Conservation (phyloP, 2,329 filamentous ascomycete species). For the Aspergillus sclerotialis region DNA sequence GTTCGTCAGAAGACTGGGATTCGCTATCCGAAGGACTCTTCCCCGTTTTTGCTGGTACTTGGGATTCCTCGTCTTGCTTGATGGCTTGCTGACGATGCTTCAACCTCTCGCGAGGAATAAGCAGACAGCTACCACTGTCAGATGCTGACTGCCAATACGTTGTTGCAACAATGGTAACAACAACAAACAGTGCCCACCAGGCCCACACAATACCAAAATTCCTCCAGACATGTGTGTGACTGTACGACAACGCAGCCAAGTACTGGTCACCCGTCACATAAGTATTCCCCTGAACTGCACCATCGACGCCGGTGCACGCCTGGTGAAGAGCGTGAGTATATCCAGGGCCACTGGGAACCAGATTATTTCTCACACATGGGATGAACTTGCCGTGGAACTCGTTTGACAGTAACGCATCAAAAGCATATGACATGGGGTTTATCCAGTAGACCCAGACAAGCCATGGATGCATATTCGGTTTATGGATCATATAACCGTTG, state of each 20-base stretch:
- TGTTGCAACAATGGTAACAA: slow-evolving; percentile 53
- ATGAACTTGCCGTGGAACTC: slow-evolving; percentile 31
- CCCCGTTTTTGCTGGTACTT: slow-evolving; percentile 17
- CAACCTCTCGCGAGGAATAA: slow-evolving; percentile 57
- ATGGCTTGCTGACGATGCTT: slow-evolving; percentile 27
- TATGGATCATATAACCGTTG: slow-evolving; percentile 39
- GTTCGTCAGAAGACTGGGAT: slow-evolving; percentile 11
- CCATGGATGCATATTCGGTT: slow-evolving; percentile 47
- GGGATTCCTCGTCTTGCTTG: slow-evolving; percentile 46
- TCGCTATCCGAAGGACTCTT: slow-evolving; percentile 13
- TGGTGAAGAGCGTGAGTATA: slow-evolving; percentile 18
- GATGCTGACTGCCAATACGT: slow-evolving; percentile 49
- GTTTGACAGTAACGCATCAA: slow-evolving; percentile 30
- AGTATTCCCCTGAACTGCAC: slow-evolving; percentile 44
- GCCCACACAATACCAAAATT: slow-evolving; percentile 58
- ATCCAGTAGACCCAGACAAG: slow-evolving; percentile 43
- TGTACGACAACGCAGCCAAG: slow-evolving; percentile 49
- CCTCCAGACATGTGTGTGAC: slow-evolving; percentile 48
- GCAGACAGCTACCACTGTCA: slow-evolving; percentile 47
- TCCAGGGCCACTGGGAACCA: slow-evolving; percentile 28
- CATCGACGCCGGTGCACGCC: slow-evolving; percentile 35
- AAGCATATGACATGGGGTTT: slow-evolving; percentile 32
- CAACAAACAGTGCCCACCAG: slow-evolving; percentile 56
- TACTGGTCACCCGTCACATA: slow-evolving; percentile 54
- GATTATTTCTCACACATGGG: slow-evolving; percentile 28